These are phyloP conservation scores for Fusarium illudens DNA, from an alignment of 2,329 filamentous ascomycete species.

Conservation along the genomic window DNA sequence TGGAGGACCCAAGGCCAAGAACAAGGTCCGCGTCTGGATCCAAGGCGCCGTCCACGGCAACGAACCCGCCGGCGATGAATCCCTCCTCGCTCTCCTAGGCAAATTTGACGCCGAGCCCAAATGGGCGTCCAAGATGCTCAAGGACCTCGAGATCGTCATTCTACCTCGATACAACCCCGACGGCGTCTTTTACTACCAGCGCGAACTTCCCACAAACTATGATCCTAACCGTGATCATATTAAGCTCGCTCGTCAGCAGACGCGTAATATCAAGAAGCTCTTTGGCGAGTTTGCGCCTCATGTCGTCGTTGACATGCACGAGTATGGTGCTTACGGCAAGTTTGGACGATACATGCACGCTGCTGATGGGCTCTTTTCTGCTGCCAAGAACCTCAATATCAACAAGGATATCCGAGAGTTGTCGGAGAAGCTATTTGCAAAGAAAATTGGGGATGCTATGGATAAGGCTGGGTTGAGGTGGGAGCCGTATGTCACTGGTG, in stretches of 20 bases:
- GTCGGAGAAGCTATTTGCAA: conserved; percentile 43
- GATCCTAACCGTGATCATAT: conserved; percentile 48
- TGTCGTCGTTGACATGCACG: conserved; percentile 46
- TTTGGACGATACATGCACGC: conserved; percentile 39
- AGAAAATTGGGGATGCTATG: conserved; percentile 42
- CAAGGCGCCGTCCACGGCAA: conserved; percentile 48
- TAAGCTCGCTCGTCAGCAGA: conserved; percentile 46
- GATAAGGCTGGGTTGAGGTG: conserved; percentile 41
- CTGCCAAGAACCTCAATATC: conserved; percentile 48
- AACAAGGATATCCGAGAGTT: conserved; percentile 42
- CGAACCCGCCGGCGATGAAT: conserved; percentile 46
- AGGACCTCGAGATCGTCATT: conserved; percentile 43
- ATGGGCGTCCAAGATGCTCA: conserved; percentile 42
- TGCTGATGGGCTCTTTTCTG: conserved; percentile 45
- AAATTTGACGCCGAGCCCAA: conserved; percentile 42
- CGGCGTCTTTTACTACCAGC: conserved; percentile 48
- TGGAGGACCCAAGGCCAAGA: neutral
- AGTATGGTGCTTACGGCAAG: conserved; percentile 37
- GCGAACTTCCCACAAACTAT: conserved; percentile 40
- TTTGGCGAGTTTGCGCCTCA: conserved; percentile 43
- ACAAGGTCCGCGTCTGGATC: conserved; percentile 45
- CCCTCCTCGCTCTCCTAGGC: conserved; percentile 43
- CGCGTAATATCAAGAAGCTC: conserved; percentile 42
- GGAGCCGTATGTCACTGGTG: conserved; percentile 43
- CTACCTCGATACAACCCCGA: conserved; percentile 47